These are phyloP conservation scores for Dendrobium chrysotoxum DNA, from an alignment of 106 monocot species.

Conservation along the genomic window DNA sequence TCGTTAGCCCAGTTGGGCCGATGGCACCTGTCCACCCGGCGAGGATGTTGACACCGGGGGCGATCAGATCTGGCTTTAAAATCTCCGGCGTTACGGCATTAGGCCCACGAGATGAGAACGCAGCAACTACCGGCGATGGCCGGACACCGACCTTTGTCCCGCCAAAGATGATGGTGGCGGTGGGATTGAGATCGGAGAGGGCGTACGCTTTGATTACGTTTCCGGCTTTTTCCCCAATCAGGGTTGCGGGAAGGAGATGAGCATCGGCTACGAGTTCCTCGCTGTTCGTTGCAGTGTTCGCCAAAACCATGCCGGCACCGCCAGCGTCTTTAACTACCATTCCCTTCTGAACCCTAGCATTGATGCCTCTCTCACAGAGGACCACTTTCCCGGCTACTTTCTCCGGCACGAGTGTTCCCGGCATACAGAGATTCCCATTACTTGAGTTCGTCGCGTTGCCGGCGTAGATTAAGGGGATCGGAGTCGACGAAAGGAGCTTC, in stretches of 20 bases:
- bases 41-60: slow-evolving; percentile 93
- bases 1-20: slow-evolving; percentile 65
- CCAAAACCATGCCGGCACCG: slow-evolving; percentile 79
- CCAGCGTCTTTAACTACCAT: slow-evolving; percentile 75
- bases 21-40: slow-evolving; percentile 79
- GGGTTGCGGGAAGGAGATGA: slow-evolving; percentile 74
- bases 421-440: slow-evolving; percentile 82
- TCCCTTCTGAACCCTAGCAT: slow-evolving; percentile 84
- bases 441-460: slow-evolving; percentile 80
- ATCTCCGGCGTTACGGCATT: slow-evolving; percentile 71
- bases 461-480: slow-evolving; percentile 64
- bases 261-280: slow-evolving; percentile 98
- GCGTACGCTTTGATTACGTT: slow-evolving; percentile 52
- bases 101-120: slow-evolving; percentile 93
- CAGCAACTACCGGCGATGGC: slow-evolving; percentile 95
- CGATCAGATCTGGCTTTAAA: slow-evolving; percentile 87
- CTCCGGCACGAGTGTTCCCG: slow-evolving; percentile 64
- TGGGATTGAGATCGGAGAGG: slow-evolving; percentile 43
- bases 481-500: slow-evolving; percentile 30
- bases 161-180: slow-evolving; percentile 50
- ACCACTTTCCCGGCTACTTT: slow-evolving; percentile 87
- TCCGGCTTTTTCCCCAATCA: slow-evolving; percentile 64
- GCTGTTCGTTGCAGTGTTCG: slow-evolving; percentile 78
- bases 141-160: slow-evolving; percentile 70
- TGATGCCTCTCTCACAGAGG: slow-evolving; percentile 85